Evolutionary conservation across 108 stramenopile genomes (phyloP).

Genomic region (Stephanodiscus minutulus): DNA sequence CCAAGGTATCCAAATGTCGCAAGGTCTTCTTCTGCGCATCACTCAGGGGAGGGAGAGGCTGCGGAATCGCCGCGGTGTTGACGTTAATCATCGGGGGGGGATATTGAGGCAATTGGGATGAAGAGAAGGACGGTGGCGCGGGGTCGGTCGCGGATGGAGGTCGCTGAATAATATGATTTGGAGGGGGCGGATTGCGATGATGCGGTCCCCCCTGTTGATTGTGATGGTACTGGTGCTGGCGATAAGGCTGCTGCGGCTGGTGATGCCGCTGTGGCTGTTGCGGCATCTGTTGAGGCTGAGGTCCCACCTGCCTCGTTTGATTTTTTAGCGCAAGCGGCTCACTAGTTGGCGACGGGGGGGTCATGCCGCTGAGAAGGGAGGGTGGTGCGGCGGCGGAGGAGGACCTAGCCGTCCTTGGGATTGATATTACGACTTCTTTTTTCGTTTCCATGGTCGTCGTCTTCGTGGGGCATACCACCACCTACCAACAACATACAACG

Average conservation of each 20-base stretch:
- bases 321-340: background rate
- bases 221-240: background rate
- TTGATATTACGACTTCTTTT: background rate
- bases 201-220: background rate
- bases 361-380: constrained; percentile 9
- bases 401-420: constrained; percentile 3
- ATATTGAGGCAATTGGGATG: constrained; percentile 3
- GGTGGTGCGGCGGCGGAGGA: constrained; percentile 6
- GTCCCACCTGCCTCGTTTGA: background rate
- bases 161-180: background rate
- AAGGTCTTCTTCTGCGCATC: constrained; percentile 10
- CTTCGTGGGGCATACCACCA: background rate
- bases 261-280: constrained; percentile 1
- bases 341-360: constrained; percentile 1
- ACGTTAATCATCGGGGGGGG: background rate
- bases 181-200: background rate
- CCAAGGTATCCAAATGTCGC: constrained; percentile 9
- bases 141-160: background rate
- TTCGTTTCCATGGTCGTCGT: constrained; percentile 4
- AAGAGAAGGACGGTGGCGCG: background rate
- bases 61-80: background rate
- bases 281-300: background rate
- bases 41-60: constrained; percentile 2
- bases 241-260: background rate
- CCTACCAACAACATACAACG: too few species aligned